Evolutionary conservation across 306 rosid genomes (phyloP).

Genomic region (Castanea sativa): DNA sequence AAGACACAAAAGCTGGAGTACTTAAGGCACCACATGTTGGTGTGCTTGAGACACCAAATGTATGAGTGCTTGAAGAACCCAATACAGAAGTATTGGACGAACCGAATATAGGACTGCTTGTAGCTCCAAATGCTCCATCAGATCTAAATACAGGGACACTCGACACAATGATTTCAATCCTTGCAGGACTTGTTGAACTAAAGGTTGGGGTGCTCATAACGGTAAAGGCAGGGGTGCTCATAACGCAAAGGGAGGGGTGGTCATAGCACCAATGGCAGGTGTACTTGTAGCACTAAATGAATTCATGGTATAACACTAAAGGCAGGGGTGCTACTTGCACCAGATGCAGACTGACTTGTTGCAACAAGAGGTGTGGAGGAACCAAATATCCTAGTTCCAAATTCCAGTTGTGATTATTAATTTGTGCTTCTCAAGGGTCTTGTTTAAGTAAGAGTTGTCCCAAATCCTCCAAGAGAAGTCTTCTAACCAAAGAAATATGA

Average conservation of each 20-base stretch:
- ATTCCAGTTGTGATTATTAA: slow-evolving; percentile 82
- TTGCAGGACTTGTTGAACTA: slow-evolving; percentile 66
- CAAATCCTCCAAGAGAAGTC: slow-evolving; percentile 83
- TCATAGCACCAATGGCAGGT: slow-evolving; percentile 64
- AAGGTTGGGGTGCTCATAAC: slow-evolving; percentile 60
- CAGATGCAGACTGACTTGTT: slow-evolving; percentile 59
- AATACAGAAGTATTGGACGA: slow-evolving; percentile 36
- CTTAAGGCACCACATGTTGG: slow-evolving; percentile 64
- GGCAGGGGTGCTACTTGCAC: slow-evolving; percentile 10
- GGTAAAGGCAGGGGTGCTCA: slow-evolving; percentile 71
- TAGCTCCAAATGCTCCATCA: slow-evolving; percentile 72
- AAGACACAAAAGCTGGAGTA: slow-evolving; percentile 34
- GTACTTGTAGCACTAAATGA: slow-evolving; percentile 52
- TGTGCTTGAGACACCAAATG: slow-evolving; percentile 50
- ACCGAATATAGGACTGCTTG: slow-evolving; percentile 48
- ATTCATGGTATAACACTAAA: slow-evolving; percentile 29
- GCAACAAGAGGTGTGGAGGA: slow-evolving; percentile 81
- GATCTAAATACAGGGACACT: slow-evolving; percentile 66
- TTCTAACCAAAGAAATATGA: slow-evolving; percentile 81
- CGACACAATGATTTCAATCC: slow-evolving; percentile 56
- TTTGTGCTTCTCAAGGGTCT: slow-evolving; percentile 71
- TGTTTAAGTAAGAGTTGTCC: slow-evolving; percentile 66
- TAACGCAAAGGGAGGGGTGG: slow-evolving; percentile 69
- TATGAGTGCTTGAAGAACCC: slow-evolving; percentile 45
- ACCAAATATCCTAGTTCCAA: slow-evolving; percentile 85